Conservation (phyloP, 495 filamentous ascomycete genomes). For the Glarea lozoyensis region DNA sequence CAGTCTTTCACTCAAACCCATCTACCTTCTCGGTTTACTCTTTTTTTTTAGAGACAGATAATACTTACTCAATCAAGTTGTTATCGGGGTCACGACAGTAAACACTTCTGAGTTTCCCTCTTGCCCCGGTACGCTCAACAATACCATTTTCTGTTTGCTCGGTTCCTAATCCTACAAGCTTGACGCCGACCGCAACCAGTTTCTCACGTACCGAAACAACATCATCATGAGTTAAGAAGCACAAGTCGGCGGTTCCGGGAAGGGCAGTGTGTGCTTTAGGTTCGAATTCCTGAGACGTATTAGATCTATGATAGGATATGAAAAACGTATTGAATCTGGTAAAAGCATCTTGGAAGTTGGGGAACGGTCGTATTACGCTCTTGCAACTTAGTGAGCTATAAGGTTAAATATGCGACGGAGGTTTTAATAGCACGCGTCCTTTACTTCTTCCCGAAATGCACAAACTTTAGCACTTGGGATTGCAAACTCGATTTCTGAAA, state of each 20-base stretch:
- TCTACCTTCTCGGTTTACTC: no score
- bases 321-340: no score
- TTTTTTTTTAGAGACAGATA: neutral
- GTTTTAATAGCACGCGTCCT: no score
- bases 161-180: slow-evolving; percentile 11
- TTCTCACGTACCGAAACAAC: slow-evolving; percentile 18
- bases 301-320: neutral
- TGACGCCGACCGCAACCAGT: slow-evolving; percentile 9
- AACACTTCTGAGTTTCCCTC: slow-evolving; percentile 40
- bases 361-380: no score
- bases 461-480: no score
- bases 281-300: slow-evolving; percentile 35
- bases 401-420: no score
- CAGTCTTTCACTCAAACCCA: neutral
- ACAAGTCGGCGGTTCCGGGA: slow-evolving; percentile 44
- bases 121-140: slow-evolving; percentile 41
- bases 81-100: slow-evolving; percentile 49
- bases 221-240: slow-evolving; percentile 38
- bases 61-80: slow-evolving; percentile 45
- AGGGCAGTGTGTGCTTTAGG: slow-evolving; percentile 39
- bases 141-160: slow-evolving; percentile 26
- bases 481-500: no score
- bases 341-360: no score
- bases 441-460: no score
- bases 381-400: no score